Percentiles rank a stretch among this genome's conserved stretches.
phyloP scores from a whole-genome alignment of 2,329 filamentous ascomycete genomes.

The Sporothrix luriei region DNA sequence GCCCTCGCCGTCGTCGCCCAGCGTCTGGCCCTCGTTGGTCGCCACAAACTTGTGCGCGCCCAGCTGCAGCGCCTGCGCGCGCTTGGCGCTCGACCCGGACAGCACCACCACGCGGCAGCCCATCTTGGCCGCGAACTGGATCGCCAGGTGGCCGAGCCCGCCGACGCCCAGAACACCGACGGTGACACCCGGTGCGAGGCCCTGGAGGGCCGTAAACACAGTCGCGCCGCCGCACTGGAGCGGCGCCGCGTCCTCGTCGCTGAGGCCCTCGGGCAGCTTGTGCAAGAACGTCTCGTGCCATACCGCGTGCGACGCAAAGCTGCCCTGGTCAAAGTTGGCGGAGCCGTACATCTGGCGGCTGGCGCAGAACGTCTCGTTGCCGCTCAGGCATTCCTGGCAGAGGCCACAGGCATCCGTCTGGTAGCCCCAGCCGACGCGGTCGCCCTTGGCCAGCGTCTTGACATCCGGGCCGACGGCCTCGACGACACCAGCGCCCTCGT shows the following conservation, averaged over 20 bases:
- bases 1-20: slow-evolving; percentile 16
- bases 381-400: slow-evolving; percentile 18
- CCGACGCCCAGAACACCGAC: slow-evolving; percentile 17
- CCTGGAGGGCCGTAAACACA: slow-evolving; percentile 9
- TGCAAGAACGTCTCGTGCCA: slow-evolving; percentile 22
- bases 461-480: slow-evolving; percentile 20
- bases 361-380: slow-evolving; percentile 17
- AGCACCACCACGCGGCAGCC: slow-evolving; percentile 23
- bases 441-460: slow-evolving; percentile 20
- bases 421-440: slow-evolving; percentile 25
- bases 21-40: slow-evolving; percentile 17
- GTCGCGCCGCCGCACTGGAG: slow-evolving; percentile 25
- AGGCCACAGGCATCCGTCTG: slow-evolving; percentile 2
- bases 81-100: slow-evolving; percentile 1
- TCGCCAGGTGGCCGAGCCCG: slow-evolving; percentile 21
- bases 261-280: slow-evolving; percentile 12
- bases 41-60: slow-evolving; percentile 26
- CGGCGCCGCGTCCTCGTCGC: slow-evolving; percentile 13
- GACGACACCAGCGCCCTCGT: slow-evolving; percentile 18
- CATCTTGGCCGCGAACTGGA: slow-evolving; percentile 26
- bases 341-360: neutral
- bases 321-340: slow-evolving; percentile 9
- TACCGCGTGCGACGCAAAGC: slow-evolving; percentile 10
- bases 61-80: slow-evolving; percentile 11
- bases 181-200: neutral